Conservation (phyloP, 345 rosid species). For the Toxicodendron radicans region DNA sequence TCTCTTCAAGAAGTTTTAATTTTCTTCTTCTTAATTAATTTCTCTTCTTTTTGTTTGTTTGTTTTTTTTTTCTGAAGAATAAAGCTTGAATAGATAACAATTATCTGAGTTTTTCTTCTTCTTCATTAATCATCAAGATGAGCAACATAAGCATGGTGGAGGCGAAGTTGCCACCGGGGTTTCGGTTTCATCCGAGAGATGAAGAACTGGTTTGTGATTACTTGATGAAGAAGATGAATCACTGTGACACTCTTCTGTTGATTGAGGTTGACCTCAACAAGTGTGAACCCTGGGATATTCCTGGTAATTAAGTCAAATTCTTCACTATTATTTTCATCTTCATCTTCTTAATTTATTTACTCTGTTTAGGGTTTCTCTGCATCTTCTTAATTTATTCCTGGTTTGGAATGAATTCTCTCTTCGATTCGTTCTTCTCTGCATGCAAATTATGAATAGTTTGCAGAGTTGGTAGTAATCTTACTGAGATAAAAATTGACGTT, state of each 20-base stretch:
- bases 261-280: conserved; percentile 89
- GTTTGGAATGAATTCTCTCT: no score
- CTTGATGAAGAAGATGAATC: conserved; percentile 55
- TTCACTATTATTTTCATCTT: no score
- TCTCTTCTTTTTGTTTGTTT: no score
- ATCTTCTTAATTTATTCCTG: no score
- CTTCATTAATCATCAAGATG: conserved; percentile 22
- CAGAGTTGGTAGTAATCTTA: no score
- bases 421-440: neutral
- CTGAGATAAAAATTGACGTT: no score
- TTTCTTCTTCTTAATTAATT: neutral
- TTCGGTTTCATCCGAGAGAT: conserved; percentile 84
- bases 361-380: neutral
- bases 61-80: no score
- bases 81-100: no score
- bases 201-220: conserved; percentile 93
- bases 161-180: conserved; percentile 84
- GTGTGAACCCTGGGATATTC: conserved; percentile 96
- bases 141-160: conserved; percentile 72
- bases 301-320: conserved; percentile 46
- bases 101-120: no score
- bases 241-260: conserved; percentile 41
- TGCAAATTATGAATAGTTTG: neutral
- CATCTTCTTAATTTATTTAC: neutral
- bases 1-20: neutral